These are phyloP conservation scores for Lachnellula hyalina DNA, from an alignment of 2,329 filamentous ascomycete species.

Conservation along the genomic window DNA sequence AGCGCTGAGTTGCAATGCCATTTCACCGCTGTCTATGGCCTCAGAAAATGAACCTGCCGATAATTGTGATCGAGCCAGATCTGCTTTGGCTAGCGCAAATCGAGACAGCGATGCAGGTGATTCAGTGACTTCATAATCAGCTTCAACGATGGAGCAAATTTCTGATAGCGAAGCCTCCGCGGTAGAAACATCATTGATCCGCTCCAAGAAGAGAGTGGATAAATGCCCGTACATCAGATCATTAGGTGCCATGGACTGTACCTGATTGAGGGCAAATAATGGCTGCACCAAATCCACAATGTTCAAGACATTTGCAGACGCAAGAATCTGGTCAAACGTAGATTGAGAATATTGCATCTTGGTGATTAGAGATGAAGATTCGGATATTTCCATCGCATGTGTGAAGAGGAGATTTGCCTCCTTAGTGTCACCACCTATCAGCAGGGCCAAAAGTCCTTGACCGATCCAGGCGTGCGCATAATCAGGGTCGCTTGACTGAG, in stretches of 20 bases:
- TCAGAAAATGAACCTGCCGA: slow-evolving; percentile 58
- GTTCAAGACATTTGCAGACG: slow-evolving; percentile 45
- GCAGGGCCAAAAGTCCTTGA: slow-evolving; percentile 77
- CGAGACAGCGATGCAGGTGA: slow-evolving; percentile 65
- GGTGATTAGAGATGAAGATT: slow-evolving; percentile 65
- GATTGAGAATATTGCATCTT: slow-evolving; percentile 76
- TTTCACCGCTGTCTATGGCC: slow-evolving; percentile 75
- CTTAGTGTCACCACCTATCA: slow-evolving; percentile 60
- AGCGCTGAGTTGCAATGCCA: slow-evolving; percentile 70
- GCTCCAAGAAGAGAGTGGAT: slow-evolving; percentile 73
- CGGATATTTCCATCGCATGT: slow-evolving; percentile 89
- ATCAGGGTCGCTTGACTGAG: slow-evolving; percentile 91
- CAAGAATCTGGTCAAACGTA: slow-evolving; percentile 74
- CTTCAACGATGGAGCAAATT: slow-evolving; percentile 67
- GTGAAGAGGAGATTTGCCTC: slow-evolving; percentile 85
- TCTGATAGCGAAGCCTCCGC: slow-evolving; percentile 60
- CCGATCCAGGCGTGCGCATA: slow-evolving; percentile 92
- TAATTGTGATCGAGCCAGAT: slow-evolving; percentile 79
- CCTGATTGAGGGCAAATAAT: slow-evolving; percentile 80
- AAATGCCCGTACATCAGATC: slow-evolving; percentile 74
- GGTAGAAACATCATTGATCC: slow-evolving; percentile 61
- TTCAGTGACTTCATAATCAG: slow-evolving; percentile 79
- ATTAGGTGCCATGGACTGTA: slow-evolving; percentile 64
- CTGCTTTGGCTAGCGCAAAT: slow-evolving; percentile 79
- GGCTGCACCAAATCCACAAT: slow-evolving; percentile 71